phyloP scores from a whole-genome alignment of 257 asterid species.

The Nicotiana paniculata region DNA sequence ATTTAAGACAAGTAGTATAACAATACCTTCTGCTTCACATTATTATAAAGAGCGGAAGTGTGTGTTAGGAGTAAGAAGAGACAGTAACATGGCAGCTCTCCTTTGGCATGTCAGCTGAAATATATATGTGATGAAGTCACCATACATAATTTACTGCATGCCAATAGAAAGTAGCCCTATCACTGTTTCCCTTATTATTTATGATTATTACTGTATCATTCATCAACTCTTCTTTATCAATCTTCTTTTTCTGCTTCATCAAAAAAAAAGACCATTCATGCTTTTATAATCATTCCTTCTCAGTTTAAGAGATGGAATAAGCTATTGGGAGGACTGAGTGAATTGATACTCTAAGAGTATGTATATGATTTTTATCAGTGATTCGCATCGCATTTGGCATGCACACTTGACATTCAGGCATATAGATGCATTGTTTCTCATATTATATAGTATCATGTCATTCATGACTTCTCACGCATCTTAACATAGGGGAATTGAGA shows the following conservation, averaged over 20 bases:
- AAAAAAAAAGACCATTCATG: neutral
- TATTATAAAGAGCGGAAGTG: neutral
- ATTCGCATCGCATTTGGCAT: no score
- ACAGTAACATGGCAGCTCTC: constrained; percentile 41
- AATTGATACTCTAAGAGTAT: no score
- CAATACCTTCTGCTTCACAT: neutral
- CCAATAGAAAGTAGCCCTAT: constrained; percentile 44
- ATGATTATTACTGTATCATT: neutral
- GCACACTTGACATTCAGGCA: no score
- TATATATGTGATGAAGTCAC: neutral
- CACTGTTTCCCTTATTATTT: constrained; percentile 19
- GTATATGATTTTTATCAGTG: no score
- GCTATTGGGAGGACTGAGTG: no score
- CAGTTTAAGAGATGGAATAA: constrained; percentile 27
- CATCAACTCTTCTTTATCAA: no score
- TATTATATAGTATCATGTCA: no score
- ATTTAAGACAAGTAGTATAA: neutral
- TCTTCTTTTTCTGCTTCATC: neutral
- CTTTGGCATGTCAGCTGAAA: constrained; percentile 40
- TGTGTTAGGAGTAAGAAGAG: no score
- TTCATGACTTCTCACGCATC: no score
- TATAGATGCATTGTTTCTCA: no score
- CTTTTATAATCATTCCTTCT: no score
- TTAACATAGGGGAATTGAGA: no score
- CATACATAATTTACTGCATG: constrained; percentile 13